Evolutionary conservation across 2,329 filamentous ascomycete species (phyloP).

Genomic region (Trichoderma sp.): DNA sequence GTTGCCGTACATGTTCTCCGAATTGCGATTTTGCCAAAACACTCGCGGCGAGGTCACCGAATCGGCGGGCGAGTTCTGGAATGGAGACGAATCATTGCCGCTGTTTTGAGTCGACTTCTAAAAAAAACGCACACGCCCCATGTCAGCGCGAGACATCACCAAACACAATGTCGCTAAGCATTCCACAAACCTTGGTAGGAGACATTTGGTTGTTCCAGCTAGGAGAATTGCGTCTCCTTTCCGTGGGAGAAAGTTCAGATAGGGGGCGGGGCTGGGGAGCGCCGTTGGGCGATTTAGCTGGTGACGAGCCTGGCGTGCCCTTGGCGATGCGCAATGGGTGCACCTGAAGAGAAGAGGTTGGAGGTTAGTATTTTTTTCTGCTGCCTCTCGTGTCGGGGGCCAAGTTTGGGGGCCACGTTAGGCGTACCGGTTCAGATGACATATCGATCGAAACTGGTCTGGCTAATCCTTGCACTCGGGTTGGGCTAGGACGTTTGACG

Average conservation of each 20-base stretch:
- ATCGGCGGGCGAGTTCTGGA: slow-evolving; percentile 77
- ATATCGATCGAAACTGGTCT: slow-evolving; percentile 30
- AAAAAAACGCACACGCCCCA: slow-evolving; percentile 25
- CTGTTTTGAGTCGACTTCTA: slow-evolving; percentile 67
- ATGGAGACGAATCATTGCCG: slow-evolving; percentile 75
- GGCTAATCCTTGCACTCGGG: slow-evolving; percentile 15
- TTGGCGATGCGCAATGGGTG: slow-evolving; percentile 80
- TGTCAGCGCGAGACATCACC: slow-evolving; percentile 19
- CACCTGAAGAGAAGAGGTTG: slow-evolving; percentile 47
- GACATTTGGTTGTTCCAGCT: slow-evolving; percentile 75
- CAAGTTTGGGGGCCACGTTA: slow-evolving; percentile 10
- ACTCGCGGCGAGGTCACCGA: slow-evolving; percentile 70
- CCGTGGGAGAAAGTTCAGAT: slow-evolving; percentile 83
- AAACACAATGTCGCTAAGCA: slow-evolving; percentile 1
- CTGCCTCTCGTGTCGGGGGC: neutral
- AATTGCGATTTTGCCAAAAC: slow-evolving; percentile 84
- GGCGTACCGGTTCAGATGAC: slow-evolving; percentile 40
- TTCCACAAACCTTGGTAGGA: slow-evolving; percentile 38
- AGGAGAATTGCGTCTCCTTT: slow-evolving; percentile 85
- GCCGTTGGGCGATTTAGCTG: slow-evolving; percentile 61
- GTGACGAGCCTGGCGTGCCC: slow-evolving; percentile 54
- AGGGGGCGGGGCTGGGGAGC: slow-evolving; percentile 68
- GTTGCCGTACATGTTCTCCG: slow-evolving; percentile 70
- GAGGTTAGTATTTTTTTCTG: neutral
- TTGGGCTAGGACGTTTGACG: slow-evolving; percentile 27